Evolutionary conservation across 164 flowering plant genomes (phyloP).

Genomic region (Cinnamomum chago): DNA sequence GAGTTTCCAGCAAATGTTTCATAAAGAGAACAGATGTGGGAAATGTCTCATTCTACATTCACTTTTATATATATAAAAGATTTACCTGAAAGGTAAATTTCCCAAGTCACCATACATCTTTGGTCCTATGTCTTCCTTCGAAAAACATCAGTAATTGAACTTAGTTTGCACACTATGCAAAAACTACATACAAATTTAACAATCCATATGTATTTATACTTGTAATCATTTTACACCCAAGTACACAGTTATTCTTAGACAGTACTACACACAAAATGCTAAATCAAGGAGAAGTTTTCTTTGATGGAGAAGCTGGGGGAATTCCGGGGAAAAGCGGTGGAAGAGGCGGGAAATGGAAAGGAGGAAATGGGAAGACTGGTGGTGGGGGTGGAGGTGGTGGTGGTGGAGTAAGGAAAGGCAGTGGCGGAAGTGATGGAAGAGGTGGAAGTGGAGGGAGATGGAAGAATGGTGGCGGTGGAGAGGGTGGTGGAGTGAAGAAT

Average conservation of each 20-base stretch:
- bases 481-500: not conserved
- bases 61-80: too few relatives aligned
- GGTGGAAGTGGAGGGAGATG: not conserved
- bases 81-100: too few relatives aligned
- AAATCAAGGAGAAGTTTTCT: conserved; percentile 5
- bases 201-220: not conserved
- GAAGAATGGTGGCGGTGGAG: conserved; percentile 3
- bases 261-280: not conserved
- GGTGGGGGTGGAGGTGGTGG: not conserved
- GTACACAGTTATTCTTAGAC: not conserved
- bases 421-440: not conserved
- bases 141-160: too few relatives aligned
- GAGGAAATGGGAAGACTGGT: conserved; percentile 1
- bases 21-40: too few relatives aligned
- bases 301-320: conserved; percentile 36
- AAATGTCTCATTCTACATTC: too few relatives aligned
- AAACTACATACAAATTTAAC: not conserved
- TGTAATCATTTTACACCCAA: not conserved
- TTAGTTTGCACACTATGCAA: too few relatives aligned
- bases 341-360: conserved; percentile 34
- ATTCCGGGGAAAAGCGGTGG: conserved; percentile 44
- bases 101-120: too few relatives aligned
- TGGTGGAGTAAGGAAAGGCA: not conserved
- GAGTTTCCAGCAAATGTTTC: too few relatives aligned
- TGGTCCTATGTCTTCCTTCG: too few relatives aligned